phyloP scores from a whole-genome alignment of 805 yeast species.

The Metschnikowia rubicola region DNA sequence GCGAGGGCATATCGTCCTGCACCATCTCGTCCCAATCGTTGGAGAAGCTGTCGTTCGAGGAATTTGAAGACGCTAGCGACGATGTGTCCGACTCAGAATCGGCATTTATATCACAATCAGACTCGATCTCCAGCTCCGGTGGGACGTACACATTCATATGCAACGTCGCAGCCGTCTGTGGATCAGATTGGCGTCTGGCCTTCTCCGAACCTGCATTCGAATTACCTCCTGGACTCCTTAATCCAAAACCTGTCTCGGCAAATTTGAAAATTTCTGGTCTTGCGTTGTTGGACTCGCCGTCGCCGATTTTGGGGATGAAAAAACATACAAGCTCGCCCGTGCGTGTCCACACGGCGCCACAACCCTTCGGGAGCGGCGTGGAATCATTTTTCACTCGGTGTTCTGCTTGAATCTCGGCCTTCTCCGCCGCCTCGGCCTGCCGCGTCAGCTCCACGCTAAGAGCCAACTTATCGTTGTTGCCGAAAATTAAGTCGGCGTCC shows the following conservation, averaged over 20 bases:
- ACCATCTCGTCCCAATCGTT: conserved; percentile 69
- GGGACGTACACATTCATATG: conserved; percentile 1
- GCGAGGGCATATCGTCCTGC: conserved; percentile 50
- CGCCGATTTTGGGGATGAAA: conserved; percentile 54
- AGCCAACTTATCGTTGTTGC: conserved; percentile 29
- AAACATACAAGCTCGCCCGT: conserved; percentile 80
- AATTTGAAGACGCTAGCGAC: conserved; percentile 17
- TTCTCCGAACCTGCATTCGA: background rate
- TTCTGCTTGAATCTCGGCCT: background rate
- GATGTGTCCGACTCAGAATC: conserved; percentile 11
- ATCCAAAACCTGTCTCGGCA: conserved; percentile 50
- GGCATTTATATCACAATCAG: background rate
- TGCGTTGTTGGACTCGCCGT: conserved; percentile 32
- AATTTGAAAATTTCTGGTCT: conserved; percentile 44
- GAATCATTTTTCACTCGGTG: conserved; percentile 45
- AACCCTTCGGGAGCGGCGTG: conserved; percentile 88
- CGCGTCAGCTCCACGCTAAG: conserved; percentile 7
- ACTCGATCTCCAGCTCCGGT: background rate
- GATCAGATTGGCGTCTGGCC: background rate
- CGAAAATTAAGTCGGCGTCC: conserved; percentile 35
- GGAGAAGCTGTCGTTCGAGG: conserved; percentile 57
- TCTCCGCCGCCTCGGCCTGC: background rate
- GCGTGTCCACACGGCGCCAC: conserved; percentile 87
- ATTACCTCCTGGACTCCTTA: conserved; percentile 9
- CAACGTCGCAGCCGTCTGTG: background rate